These are phyloP conservation scores for Penicillium sclerotigenum DNA, from an alignment of 2,329 filamentous ascomycete genomes.

Conservation along the genomic window DNA sequence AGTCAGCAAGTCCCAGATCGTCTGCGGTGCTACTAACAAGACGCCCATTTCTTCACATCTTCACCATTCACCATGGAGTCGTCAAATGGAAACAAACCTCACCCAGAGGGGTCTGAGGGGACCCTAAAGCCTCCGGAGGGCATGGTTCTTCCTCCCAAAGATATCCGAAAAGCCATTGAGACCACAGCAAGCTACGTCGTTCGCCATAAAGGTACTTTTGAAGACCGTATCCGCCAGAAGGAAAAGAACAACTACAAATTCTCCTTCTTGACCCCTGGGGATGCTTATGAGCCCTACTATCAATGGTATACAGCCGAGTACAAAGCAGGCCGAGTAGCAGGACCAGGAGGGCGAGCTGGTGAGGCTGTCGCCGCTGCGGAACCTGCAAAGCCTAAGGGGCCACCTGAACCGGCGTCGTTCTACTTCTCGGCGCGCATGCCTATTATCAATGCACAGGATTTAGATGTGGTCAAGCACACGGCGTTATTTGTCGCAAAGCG, in stretches of 20 bases:
- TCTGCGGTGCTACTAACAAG: constrained; percentile 3
- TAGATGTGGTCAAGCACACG: constrained; percentile 70
- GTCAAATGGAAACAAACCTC: constrained; percentile 39
- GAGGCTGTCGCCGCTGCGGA: constrained; percentile 55
- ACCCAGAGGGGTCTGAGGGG: constrained; percentile 59
- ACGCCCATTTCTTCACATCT: constrained; percentile 3
- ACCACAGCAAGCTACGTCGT: constrained; percentile 93
- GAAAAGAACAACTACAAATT: constrained; percentile 85
- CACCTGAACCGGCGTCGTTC: constrained; percentile 80
- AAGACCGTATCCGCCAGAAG: constrained; percentile 82
- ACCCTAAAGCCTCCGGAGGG: constrained; percentile 75
- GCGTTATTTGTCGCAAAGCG: constrained; percentile 92
- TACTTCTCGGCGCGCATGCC: constrained; percentile 96
- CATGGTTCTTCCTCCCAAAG: constrained; percentile 78
- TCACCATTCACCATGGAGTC: constrained; percentile 35
- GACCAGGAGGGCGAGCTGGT: constrained; percentile 63
- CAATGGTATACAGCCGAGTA: constrained; percentile 56
- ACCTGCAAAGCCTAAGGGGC: constrained; percentile 71
- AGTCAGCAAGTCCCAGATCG: constrained; percentile 2
- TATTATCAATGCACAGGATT: constrained; percentile 90
- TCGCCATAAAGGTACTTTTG: constrained; percentile 63
- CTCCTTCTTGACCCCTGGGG: constrained; percentile 74
- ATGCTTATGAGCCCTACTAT: constrained; percentile 87
- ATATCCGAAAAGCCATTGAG: constrained; percentile 81
- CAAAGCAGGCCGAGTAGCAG: constrained; percentile 56